Evolutionary conservation across 1,139 yeast species (phyloP).

Genomic region (Yarrowia galli): DNA sequence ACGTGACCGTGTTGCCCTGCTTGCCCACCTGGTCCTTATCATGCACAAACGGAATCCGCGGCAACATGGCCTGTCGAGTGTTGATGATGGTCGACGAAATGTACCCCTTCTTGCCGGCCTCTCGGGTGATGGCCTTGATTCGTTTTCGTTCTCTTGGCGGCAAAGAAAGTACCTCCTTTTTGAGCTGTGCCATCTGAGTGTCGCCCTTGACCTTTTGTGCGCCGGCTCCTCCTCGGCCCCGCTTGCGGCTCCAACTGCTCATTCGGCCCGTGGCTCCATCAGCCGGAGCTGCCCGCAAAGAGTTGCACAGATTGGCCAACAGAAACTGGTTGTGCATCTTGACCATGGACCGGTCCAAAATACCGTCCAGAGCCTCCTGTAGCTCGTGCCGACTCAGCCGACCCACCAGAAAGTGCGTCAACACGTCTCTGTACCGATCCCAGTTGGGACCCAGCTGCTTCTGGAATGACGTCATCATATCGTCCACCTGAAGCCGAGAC

Average conservation of each 20-base stretch:
- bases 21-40: slow-evolving; percentile 51
- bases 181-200: slow-evolving; percentile 76
- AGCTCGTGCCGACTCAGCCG: slow-evolving; percentile 80
- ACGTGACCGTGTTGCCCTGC: slow-evolving; percentile 66
- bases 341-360: slow-evolving; percentile 61
- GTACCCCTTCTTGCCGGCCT: slow-evolving; percentile 78
- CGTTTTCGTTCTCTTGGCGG: slow-evolving; percentile 86
- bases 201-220: slow-evolving; percentile 48
- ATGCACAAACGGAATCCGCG: slow-evolving; percentile 80
- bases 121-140: slow-evolving; percentile 77
- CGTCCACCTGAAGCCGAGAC: slow-evolving; percentile 71
- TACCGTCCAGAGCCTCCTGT: slow-evolving; percentile 60
- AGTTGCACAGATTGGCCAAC: slow-evolving; percentile 81
- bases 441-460: slow-evolving; percentile 74
- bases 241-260: slow-evolving; percentile 60
- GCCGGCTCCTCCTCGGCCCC: slow-evolving; percentile 40
- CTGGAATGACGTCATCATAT: slow-evolving; percentile 76
- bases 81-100: slow-evolving; percentile 78
- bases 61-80: slow-evolving; percentile 83
- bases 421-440: slow-evolving; percentile 84
- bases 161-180: slow-evolving; percentile 85
- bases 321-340: slow-evolving; percentile 81
- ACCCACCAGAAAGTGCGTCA: slow-evolving; percentile 68
- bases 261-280: slow-evolving; percentile 45
- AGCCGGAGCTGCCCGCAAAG: slow-evolving; percentile 70